phyloP scores from a whole-genome alignment of 2,329 filamentous ascomycete species.

The Coniosporium tulheliwenetii region DNA sequence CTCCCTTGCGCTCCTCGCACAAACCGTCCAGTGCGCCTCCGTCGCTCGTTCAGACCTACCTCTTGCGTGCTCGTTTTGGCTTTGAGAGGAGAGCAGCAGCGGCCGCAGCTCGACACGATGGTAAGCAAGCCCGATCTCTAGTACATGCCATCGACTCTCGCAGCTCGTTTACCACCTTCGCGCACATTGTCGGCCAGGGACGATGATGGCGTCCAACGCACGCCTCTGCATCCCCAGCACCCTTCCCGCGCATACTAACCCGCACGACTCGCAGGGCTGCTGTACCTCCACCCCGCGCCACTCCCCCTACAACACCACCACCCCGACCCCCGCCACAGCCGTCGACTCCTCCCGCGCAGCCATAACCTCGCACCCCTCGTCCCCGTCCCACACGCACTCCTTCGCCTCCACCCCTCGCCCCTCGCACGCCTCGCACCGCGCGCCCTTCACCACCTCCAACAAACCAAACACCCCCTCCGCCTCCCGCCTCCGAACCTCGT shows the following conservation, averaged over 20 bases:
- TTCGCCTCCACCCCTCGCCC: not conserved
- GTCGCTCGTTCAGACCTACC: no score
- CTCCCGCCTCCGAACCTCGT: not conserved
- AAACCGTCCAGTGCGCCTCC: no score
- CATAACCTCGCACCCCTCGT: conserved; percentile 2
- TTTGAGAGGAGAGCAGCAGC: no score
- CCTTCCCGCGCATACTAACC: not conserved
- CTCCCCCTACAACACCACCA: conserved; percentile 2
- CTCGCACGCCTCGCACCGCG: conserved; percentile 1
- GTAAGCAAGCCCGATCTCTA: no score
- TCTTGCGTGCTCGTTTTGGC: no score
- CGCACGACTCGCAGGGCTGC: conserved; percentile 1
- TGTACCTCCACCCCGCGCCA: conserved; percentile 1
- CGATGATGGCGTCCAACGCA: no score
- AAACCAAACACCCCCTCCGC: conserved; percentile 5
- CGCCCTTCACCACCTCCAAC: conserved; percentile 1
- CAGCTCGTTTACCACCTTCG: no score
- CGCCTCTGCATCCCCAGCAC: no score
- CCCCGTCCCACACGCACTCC: not conserved
- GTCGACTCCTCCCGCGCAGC: conserved; percentile 3
- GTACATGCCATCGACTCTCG: no score
- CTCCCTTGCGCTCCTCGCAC: no score
- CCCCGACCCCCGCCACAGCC: conserved; percentile 1
- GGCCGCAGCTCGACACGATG: no score
- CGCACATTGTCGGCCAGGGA: no score